Evolutionary conservation across 495 filamentous ascomycete species (phyloP).

Genomic region (Saxophila tyrrhenica): DNA sequence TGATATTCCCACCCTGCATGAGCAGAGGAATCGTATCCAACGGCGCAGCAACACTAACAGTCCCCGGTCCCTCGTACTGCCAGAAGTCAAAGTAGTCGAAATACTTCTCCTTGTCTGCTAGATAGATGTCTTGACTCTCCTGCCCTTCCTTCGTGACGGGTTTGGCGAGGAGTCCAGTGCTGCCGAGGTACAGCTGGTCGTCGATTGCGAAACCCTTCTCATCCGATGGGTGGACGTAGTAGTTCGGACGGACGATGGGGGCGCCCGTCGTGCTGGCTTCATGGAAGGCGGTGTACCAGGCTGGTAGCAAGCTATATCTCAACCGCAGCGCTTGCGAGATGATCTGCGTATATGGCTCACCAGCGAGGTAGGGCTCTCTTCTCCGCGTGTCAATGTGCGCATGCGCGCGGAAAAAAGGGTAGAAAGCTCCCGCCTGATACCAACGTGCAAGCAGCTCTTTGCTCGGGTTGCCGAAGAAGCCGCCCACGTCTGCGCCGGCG

Average conservation of each 20-base stretch:
- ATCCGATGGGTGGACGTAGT: slow-evolving; percentile 79
- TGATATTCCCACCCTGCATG: slow-evolving; percentile 85
- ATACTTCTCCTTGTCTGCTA: slow-evolving; percentile 77
- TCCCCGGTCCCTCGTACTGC: slow-evolving; percentile 52
- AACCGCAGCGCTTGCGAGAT: slow-evolving; percentile 79
- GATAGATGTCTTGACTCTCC: slow-evolving; percentile 64
- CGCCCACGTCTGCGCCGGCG: slow-evolving; percentile 88
- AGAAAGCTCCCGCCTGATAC: slow-evolving; percentile 96
- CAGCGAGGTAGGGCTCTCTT: slow-evolving; percentile 81
- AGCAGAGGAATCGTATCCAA: slow-evolving; percentile 76
- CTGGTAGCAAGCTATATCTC: slow-evolving; percentile 77
- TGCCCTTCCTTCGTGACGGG: slow-evolving; percentile 70
- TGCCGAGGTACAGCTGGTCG: slow-evolving; percentile 84
- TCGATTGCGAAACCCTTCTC: slow-evolving; percentile 78
- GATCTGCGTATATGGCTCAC: slow-evolving; percentile 73
- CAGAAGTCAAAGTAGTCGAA: slow-evolving; percentile 89
- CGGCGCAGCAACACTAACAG: slow-evolving; percentile 58
- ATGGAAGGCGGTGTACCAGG: slow-evolving; percentile 96
- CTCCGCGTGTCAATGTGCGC: slow-evolving; percentile 93
- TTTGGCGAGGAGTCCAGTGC: slow-evolving; percentile 76
- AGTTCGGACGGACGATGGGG: slow-evolving; percentile 83
- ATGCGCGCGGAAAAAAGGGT: slow-evolving; percentile 97
- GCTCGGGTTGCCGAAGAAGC: slow-evolving; percentile 93
- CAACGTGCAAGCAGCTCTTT: slow-evolving; percentile 85
- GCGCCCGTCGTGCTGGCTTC: slow-evolving; percentile 70